These are phyloP conservation scores for Penicillium carneum DNA, from an alignment of 2,329 filamentous ascomycete genomes.

Conservation along the genomic window DNA sequence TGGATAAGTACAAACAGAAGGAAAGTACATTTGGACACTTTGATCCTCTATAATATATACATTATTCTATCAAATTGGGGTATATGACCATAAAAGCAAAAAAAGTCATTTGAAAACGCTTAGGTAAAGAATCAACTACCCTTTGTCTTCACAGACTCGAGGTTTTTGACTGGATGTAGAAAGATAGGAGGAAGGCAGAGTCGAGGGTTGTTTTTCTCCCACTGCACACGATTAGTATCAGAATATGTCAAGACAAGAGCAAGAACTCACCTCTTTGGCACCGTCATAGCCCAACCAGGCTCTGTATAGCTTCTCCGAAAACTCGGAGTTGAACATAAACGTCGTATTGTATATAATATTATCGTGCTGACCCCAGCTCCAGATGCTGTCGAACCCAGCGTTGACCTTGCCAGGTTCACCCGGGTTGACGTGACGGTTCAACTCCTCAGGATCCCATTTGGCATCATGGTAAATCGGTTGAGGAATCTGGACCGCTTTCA, in stretches of 20 bases:
- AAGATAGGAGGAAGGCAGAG: constrained; percentile 24
- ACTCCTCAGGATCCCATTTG: constrained; percentile 20
- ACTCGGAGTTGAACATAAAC: constrained; percentile 23
- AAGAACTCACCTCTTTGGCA: constrained; percentile 6
- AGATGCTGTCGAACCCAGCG: constrained; percentile 19
- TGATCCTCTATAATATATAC: neutral
- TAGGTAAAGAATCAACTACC: neutral
- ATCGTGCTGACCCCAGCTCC: constrained; percentile 18
- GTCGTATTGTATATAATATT: constrained; percentile 20
- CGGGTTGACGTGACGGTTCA: constrained; percentile 18
- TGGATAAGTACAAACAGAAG: neutral
- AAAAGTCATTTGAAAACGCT: neutral
- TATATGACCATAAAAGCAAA: neutral
- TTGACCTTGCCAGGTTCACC: constrained; percentile 21
- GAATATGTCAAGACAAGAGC: neutral
- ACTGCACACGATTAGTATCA: constrained; percentile 1
- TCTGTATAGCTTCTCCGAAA: constrained; percentile 19
- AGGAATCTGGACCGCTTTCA: constrained; percentile 27
- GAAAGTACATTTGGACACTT: neutral
- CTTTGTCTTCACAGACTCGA: neutral
- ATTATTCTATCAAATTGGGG: neutral
- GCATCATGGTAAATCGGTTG: constrained; percentile 20
- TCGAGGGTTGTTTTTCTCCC: constrained; percentile 15
- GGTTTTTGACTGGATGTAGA: constrained; percentile 22
- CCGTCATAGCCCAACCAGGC: constrained; percentile 24